phyloP scores from a whole-genome alignment of 495 filamentous ascomycete species.

The Hamigera avellanea region DNA sequence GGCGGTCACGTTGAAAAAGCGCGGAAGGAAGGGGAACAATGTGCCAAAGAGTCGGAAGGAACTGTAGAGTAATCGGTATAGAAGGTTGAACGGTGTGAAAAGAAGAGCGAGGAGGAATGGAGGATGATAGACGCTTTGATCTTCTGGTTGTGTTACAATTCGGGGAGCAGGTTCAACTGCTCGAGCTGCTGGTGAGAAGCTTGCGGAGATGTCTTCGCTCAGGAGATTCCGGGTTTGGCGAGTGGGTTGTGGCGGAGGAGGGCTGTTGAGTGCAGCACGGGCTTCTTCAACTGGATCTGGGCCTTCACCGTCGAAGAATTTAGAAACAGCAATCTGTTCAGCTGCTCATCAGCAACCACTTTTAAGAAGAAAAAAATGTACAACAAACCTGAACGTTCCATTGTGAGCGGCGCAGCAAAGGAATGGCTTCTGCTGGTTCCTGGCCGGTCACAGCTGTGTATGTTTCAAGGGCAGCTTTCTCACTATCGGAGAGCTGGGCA shows the following conservation, averaged over 20 bases:
- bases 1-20: conserved; percentile 41
- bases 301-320: conserved; percentile 94
- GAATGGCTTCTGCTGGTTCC: conserved; percentile 63
- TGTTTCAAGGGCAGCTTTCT: conserved; percentile 74
- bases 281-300: conserved; percentile 73
- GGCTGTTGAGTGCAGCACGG: conserved; percentile 43
- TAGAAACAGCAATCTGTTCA: conserved; percentile 76
- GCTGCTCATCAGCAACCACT: conserved; percentile 8
- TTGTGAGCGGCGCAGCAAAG: conserved; percentile 70
- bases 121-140: conserved; percentile 50
- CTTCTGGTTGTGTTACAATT: conserved; percentile 62
- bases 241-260: conserved; percentile 42
- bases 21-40: conserved; percentile 76
- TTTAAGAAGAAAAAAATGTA: conserved; percentile 1
- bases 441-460: conserved; percentile 84
- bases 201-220: conserved; percentile 50
- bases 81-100: conserved; percentile 69
- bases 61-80: conserved; percentile 55
- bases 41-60: conserved; percentile 55
- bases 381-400: conserved; percentile 84
- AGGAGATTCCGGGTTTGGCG: conserved; percentile 41
- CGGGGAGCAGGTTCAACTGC: conserved; percentile 54
- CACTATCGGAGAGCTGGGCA: conserved; percentile 54
- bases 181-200: conserved; percentile 19
- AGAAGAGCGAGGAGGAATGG: conserved; percentile 65